A percentile compares a stretch with the other conserved stretches of the same genome.
These are phyloP conservation scores for Agaricales sp. DNA, from an alignment of 1,284 basidiomycete genomes.

Conservation along the genomic window DNA sequence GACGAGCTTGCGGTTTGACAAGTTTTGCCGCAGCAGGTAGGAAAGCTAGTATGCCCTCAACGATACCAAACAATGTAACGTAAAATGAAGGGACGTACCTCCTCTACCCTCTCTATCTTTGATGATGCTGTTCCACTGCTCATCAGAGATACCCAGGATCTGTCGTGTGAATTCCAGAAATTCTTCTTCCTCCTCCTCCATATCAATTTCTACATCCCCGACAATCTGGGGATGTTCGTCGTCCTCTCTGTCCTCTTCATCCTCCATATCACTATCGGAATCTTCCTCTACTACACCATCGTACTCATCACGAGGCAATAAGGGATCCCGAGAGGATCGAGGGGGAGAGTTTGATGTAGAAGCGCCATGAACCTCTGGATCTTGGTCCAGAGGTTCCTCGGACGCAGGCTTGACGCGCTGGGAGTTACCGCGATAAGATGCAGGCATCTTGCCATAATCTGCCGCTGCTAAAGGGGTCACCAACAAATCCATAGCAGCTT, in stretches of 20 bases:
- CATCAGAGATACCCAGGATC: slow-evolving; percentile 75
- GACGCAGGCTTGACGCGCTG: slow-evolving; percentile 45
- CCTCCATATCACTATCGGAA: slow-evolving; percentile 47
- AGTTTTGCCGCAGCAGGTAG: slow-evolving; percentile 38
- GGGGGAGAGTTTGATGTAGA: slow-evolving; percentile 11
- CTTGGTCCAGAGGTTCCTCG: slow-evolving; percentile 6
- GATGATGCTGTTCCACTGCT: slow-evolving; percentile 78
- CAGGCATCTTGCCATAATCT: slow-evolving; percentile 76
- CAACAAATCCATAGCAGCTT: slow-evolving; percentile 58
- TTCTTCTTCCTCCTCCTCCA: slow-evolving; percentile 84
- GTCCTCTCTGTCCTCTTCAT: slow-evolving; percentile 52
- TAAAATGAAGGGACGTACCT: slow-evolving; percentile 36
- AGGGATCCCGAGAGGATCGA: slow-evolving; percentile 56
- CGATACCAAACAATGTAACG: too few relatives aligned
- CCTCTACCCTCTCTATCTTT: slow-evolving; percentile 65
- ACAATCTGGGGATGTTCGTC: slow-evolving; percentile 72
- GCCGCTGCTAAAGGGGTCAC: slow-evolving; percentile 59
- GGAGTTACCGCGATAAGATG: slow-evolving; percentile 55
- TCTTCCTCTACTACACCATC: slow-evolving; percentile 85
- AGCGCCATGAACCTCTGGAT: too few relatives aligned
- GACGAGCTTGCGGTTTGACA: slow-evolving; percentile 1
- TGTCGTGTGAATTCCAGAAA: slow-evolving; percentile 90
- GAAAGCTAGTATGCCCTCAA: slow-evolving; percentile 50
- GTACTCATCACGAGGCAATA: slow-evolving; percentile 68
- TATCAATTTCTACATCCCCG: slow-evolving; percentile 77